Evolutionary conservation across 2,329 filamentous ascomycete species (phyloP).

Genomic region (Sporothrix inflata): DNA sequence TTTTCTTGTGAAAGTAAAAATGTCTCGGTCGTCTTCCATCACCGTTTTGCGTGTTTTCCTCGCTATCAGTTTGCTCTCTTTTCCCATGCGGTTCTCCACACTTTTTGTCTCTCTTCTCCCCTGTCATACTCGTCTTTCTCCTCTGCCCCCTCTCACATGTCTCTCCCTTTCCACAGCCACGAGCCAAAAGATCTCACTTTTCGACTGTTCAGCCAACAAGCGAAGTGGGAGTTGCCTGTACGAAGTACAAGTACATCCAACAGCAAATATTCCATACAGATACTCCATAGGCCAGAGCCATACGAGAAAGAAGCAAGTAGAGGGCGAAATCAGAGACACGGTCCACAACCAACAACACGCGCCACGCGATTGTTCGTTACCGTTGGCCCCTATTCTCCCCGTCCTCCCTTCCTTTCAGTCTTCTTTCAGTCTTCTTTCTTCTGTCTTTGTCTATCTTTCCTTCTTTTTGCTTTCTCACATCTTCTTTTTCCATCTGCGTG

Average conservation of each 20-base stretch:
- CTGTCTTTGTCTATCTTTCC: not conserved
- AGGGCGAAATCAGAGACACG: not conserved
- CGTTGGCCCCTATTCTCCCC: not conserved
- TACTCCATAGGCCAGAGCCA: not conserved
- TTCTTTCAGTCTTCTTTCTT: not conserved
- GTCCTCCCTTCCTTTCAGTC: not conserved
- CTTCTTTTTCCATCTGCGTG: not conserved
- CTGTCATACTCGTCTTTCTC: not conserved
- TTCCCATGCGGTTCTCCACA: not conserved
- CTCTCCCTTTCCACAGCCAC: constrained; percentile 7
- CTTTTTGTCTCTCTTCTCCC: not conserved
- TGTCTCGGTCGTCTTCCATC: not conserved
- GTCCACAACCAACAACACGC: not conserved
- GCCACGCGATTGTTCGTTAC: not conserved
- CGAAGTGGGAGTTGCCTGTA: not conserved
- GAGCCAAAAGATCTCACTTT: constrained; percentile 12
- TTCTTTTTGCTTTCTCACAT: not conserved
- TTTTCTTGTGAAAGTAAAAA: not conserved
- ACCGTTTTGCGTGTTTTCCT: not conserved
- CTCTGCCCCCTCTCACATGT: constrained; percentile 5
- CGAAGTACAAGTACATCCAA: not conserved
- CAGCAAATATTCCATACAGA: not conserved
- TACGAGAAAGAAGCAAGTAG: constrained; percentile 6
- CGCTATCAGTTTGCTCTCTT: too few relatives aligned
- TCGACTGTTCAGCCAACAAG: not conserved